These are phyloP conservation scores for Ceratobasidium sp. DNA, from an alignment of 1,284 basidiomycete genomes.

Conservation along the genomic window DNA sequence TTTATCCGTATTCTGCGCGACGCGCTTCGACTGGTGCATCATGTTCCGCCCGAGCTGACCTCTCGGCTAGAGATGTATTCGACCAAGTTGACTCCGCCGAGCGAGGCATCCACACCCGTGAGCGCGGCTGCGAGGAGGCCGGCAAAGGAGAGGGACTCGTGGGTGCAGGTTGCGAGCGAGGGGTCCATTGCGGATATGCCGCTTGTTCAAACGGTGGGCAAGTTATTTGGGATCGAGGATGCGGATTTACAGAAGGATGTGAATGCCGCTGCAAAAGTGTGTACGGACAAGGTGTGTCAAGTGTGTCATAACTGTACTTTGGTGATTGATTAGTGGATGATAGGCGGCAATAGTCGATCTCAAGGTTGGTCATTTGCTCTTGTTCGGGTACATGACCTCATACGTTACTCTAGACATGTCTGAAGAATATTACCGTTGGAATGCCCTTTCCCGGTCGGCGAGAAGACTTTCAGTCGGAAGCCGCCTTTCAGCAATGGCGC, in stretches of 20 bases:
- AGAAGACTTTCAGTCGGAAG: constrained; percentile 86
- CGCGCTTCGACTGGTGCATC: constrained; percentile 76
- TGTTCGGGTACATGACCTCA: constrained; percentile 8
- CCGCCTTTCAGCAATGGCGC: constrained; percentile 88
- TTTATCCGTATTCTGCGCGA: constrained; percentile 91
- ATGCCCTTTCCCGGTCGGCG: constrained; percentile 85
- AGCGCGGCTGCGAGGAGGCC: constrained; percentile 16
- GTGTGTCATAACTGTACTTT: constrained; percentile 31
- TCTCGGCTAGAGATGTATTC: constrained; percentile 86
- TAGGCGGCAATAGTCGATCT: constrained; percentile 87
- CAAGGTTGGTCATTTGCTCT: constrained; percentile 67
- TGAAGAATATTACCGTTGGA: constrained; percentile 92
- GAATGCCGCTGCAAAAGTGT: constrained; percentile 74
- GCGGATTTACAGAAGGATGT: constrained; percentile 80
- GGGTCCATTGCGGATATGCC: constrained; percentile 75
- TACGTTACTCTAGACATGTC: constrained; percentile 74
- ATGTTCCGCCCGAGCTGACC: constrained; percentile 86
- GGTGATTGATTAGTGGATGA: constrained; percentile 47
- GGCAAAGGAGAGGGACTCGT: constrained; percentile 21
- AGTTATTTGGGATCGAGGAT: constrained; percentile 81
- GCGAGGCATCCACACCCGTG: constrained; percentile 57
- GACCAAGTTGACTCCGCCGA: constrained; percentile 75
- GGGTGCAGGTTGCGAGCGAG: constrained; percentile 60
- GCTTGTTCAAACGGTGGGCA: constrained; percentile 77
- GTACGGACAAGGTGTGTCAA: constrained; percentile 79